phyloP scores from a whole-genome alignment of 352 stramenopile species.

The Thalassiosira livingstoniorum region DNA sequence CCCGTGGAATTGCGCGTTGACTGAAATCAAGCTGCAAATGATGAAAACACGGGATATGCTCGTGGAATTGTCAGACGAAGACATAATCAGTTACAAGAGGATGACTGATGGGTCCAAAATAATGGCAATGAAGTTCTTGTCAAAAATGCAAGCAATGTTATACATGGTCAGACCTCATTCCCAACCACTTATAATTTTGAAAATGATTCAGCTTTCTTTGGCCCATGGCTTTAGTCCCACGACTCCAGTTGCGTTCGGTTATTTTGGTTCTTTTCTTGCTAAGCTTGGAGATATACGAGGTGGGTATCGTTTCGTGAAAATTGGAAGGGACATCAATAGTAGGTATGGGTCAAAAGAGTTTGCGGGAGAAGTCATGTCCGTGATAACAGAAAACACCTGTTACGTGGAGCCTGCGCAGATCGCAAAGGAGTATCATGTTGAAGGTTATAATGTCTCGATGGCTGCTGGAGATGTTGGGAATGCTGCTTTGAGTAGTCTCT shows the following conservation, averaged over 20 bases:
- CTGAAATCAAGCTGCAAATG: too few relatives aligned
- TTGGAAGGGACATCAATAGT: neutral
- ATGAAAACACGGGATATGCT: too few relatives aligned
- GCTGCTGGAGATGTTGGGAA: neutral
- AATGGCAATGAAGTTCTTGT: too few relatives aligned
- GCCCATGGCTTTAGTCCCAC: neutral
- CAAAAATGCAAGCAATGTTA: too few relatives aligned
- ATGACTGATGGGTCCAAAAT: too few relatives aligned
- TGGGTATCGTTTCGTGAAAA: neutral
- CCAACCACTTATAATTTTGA: too few relatives aligned
- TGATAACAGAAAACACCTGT: neutral
- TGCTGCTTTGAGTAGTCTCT: neutral
- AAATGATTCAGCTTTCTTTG: too few relatives aligned
- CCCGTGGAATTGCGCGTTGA: too few relatives aligned
- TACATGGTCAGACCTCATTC: too few relatives aligned
- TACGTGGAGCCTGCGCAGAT: neutral
- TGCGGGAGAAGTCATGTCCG: neutral
- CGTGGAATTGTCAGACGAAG: too few relatives aligned
- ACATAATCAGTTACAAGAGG: too few relatives aligned
- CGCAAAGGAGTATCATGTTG: neutral
- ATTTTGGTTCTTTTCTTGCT: constrained; percentile 2
- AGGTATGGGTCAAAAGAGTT: neutral
- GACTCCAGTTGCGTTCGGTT: constrained; percentile 5
- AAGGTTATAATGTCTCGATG: neutral
- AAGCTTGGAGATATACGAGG: neutral